phyloP scores from a whole-genome alignment of 2,329 filamentous ascomycete species.

The Fusarium longipes region DNA sequence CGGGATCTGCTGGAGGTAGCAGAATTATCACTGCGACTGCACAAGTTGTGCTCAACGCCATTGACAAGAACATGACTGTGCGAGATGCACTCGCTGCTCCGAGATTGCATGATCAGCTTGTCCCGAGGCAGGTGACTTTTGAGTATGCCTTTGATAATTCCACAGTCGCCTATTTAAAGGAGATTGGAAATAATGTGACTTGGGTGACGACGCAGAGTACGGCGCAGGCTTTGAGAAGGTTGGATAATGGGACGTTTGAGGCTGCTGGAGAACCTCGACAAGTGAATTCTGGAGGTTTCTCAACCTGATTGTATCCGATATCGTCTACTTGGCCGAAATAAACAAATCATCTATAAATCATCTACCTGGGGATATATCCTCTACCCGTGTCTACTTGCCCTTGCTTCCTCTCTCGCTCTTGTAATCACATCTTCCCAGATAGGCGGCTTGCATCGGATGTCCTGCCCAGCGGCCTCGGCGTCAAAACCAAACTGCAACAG shows the following conservation, averaged over 20 bases:
- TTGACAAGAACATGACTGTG: slow-evolving; percentile 73
- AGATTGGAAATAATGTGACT: slow-evolving; percentile 78
- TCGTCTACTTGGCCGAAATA: no score
- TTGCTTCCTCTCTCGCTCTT: slow-evolving; percentile 17
- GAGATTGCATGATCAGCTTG: slow-evolving; percentile 84
- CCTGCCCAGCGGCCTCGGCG: slow-evolving; percentile 54
- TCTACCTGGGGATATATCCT: slow-evolving; percentile 22
- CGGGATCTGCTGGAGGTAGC: slow-evolving; percentile 84
- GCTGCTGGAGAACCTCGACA: slow-evolving; percentile 87
- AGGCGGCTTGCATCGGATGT: slow-evolving; percentile 27
- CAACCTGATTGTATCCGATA: slow-evolving; percentile 28
- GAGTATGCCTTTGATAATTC: slow-evolving; percentile 78
- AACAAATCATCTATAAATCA: neutral
- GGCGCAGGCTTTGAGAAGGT: slow-evolving; percentile 76
- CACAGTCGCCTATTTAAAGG: slow-evolving; percentile 74
- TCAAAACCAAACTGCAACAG: slow-evolving; percentile 62
- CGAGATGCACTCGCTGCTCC: slow-evolving; percentile 73
- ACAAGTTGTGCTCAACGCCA: slow-evolving; percentile 79
- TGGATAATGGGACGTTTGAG: slow-evolving; percentile 76
- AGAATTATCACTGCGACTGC: slow-evolving; percentile 85
- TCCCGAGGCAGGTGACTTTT: slow-evolving; percentile 74
- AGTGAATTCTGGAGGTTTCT: slow-evolving; percentile 74
- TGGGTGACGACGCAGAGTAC: slow-evolving; percentile 75
- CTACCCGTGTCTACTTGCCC: neutral
- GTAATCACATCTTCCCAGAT: slow-evolving; percentile 38